Base-by-base conservation (phyloP, 1,139 yeast species). In the Blastobotrys raffinosifermentans region DNA sequence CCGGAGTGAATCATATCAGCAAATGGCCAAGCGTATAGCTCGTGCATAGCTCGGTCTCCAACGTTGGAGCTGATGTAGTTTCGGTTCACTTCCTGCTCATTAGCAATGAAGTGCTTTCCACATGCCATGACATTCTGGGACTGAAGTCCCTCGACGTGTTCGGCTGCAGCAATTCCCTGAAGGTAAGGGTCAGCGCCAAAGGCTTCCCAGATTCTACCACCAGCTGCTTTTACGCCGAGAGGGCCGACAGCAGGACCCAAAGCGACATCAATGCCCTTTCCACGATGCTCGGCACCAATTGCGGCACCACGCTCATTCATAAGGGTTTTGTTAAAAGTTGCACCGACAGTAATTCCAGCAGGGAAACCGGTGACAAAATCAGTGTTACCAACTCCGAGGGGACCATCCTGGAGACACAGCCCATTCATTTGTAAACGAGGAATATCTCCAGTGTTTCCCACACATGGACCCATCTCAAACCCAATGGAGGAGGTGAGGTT, bases 161-260 rank as follows among this genome's bases (percentile, higher is more conserved):
- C 67, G 4, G 72, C 72, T 7, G 77, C 78, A 2, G 70, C 70
- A 15, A 69, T 60, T 11, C 84, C 84, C 49, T 74, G 77, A 34
- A 77, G 60, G 45, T 75, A 75, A 1, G 84, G 81, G 50, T 77
- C 84, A 4, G 77, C 61, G 1, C 81, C 80, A 57, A 76, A 77
- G 23, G 78, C 70, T 57, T 77, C 84, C 80, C 81, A 77, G 57
- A 72, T 75, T 48, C 83, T 63, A 4, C 84, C 83, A 6, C 79
- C 82, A 29, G 70, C 72, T 2, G 81, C 82, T 49, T 75, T 73
- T 27, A 67, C 60, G 0, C 83, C 84, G 35, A 76, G 65, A n/a
- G 83, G 83, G 0, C 81, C 82, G 37, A 75, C 63, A 3, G 72
- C 68, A 10, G 85, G 85, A 2, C 82, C 84, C 26, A 78, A 63